Conservation (phyloP, 129 eudicot genomes). For the Oenanthe sinensis region DNA sequence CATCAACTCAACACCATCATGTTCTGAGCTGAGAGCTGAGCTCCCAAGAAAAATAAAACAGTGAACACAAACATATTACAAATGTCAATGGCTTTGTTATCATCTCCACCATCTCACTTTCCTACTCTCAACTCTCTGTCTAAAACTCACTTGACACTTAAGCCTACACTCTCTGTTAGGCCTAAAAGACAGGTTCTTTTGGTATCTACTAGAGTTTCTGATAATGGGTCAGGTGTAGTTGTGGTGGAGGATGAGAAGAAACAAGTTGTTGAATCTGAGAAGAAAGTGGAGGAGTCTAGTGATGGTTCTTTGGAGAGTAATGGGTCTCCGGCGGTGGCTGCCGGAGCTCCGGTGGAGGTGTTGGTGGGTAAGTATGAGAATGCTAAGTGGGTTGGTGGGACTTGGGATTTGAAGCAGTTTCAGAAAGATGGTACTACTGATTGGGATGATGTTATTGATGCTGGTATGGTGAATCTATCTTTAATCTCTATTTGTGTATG, state of each 20-base stretch:
- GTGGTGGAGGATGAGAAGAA: conserved; percentile 24
- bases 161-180: conserved; percentile 28
- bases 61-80: background rate
- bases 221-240: conserved; percentile 50
- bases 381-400: conserved; percentile 83
- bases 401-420: conserved; percentile 88
- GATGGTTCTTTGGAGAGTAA: conserved; percentile 34
- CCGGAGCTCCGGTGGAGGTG: conserved; percentile 34
- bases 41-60: background rate
- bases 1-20: conserved; percentile 1
- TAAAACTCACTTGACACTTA: conserved; percentile 32
- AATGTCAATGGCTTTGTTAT: conserved; percentile 51
- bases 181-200: conserved; percentile 33
- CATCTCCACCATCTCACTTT: conserved; percentile 50
- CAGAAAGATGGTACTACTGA: conserved; percentile 66
- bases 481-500: background rate
- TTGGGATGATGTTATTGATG: conserved; percentile 99
- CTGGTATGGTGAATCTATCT: conserved; percentile 66
- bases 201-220: conserved; percentile 37
- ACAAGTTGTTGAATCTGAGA: conserved; percentile 17
- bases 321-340: conserved; percentile 43
- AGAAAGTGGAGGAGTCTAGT: conserved; percentile 11
- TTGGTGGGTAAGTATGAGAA: conserved; percentile 39
- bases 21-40: background rate
- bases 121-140: conserved; percentile 34